Evolutionary conservation across 2,329 filamentous ascomycete species (phyloP).

Genomic region (Alternaria ventricosa): DNA sequence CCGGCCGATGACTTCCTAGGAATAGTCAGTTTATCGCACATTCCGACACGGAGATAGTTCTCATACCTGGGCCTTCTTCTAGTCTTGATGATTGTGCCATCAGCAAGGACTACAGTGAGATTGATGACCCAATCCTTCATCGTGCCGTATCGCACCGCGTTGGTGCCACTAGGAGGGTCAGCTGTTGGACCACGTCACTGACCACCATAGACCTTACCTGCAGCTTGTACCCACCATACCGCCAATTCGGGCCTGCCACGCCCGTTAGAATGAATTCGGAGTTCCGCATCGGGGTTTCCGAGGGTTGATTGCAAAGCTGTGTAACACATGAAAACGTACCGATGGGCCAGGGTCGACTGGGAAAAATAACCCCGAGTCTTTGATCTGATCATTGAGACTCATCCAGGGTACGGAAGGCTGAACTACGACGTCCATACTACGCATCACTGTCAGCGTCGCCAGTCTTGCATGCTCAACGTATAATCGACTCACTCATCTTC

Average conservation of each 20-base stretch:
- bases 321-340: slow-evolving; percentile 27
- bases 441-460: slow-evolving; percentile 24
- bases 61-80: slow-evolving; percentile 69
- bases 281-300: slow-evolving; percentile 21
- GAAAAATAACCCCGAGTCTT: slow-evolving; percentile 82
- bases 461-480: not conserved
- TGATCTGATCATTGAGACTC: slow-evolving; percentile 78
- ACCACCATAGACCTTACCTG: slow-evolving; percentile 33
- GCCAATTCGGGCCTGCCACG: slow-evolving; percentile 70
- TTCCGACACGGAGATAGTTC: slow-evolving; percentile 7
- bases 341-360: slow-evolving; percentile 83
- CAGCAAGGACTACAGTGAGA: slow-evolving; percentile 78
- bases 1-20: slow-evolving; percentile 75
- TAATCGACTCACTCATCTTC: slow-evolving; percentile 67
- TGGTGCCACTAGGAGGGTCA: slow-evolving; percentile 67
- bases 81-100: slow-evolving; percentile 81
- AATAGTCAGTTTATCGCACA: not conserved
- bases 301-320: not conserved
- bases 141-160: slow-evolving; percentile 80
- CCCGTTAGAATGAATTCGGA: slow-evolving; percentile 26
- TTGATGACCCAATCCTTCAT: slow-evolving; percentile 92
- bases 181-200: not conserved
- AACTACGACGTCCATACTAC: slow-evolving; percentile 83
- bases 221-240: slow-evolving; percentile 82
- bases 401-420: slow-evolving; percentile 95